phyloP scores from a whole-genome alignment of 2,329 filamentous ascomycete genomes.

The Calonectria hawksworthii region DNA sequence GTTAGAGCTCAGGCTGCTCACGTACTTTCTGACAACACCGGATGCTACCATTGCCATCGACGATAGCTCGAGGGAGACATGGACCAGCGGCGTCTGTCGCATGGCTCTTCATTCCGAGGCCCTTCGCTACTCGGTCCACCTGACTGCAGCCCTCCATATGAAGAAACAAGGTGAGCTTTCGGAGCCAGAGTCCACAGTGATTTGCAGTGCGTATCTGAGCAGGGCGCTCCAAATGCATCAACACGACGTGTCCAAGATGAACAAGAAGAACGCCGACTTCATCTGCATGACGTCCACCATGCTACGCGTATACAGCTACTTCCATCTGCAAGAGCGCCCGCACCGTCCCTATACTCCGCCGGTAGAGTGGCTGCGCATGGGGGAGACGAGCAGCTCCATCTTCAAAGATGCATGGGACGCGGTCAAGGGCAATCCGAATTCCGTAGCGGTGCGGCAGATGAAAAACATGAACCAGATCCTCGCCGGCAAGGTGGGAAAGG shows the following conservation, averaged over 20 bases:
- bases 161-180: slow-evolving; percentile 11
- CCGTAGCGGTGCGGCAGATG: slow-evolving; percentile 25
- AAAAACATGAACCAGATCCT: slow-evolving; percentile 23
- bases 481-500: slow-evolving; percentile 16
- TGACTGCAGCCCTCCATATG: slow-evolving; percentile 35
- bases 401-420: slow-evolving; percentile 30
- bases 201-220: slow-evolving; percentile 32
- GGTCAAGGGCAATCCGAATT: slow-evolving; percentile 17
- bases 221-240: slow-evolving; percentile 33
- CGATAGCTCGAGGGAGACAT: not conserved
- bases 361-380: slow-evolving; percentile 39
- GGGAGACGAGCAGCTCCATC: slow-evolving; percentile 32
- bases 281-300: slow-evolving; percentile 34
- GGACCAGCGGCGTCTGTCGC: slow-evolving; percentile 9
- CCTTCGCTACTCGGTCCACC: slow-evolving; percentile 35
- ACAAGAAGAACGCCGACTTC: slow-evolving; percentile 31
- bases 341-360: slow-evolving; percentile 38
- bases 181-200: slow-evolving; percentile 11
- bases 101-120: slow-evolving; percentile 36
- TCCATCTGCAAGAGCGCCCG: slow-evolving; percentile 32
- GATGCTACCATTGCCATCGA: slow-evolving; percentile 34
- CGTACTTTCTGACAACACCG: slow-evolving; percentile 35
- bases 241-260: slow-evolving; percentile 32
- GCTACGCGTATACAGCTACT: slow-evolving; percentile 35
- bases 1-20: slow-evolving; percentile 37